Percentiles rank a stretch among this genome's conserved stretches.
Evolutionary conservation across 495 filamentous ascomycete genomes (phyloP).

Genomic region (Trichocladium uniseriatum): DNA sequence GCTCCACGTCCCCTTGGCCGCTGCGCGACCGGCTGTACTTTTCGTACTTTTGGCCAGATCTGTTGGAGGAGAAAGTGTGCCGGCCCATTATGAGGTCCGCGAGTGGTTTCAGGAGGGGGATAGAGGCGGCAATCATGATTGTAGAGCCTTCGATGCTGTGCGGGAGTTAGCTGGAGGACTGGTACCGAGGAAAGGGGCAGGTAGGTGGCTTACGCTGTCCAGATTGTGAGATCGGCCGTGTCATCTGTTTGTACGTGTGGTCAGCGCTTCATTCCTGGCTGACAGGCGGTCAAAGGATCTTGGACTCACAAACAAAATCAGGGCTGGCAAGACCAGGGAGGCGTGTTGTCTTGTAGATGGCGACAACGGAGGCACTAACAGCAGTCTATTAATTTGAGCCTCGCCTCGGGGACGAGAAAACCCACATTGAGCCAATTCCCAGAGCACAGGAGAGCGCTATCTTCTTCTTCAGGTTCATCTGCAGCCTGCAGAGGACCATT

Average conservation of each 20-base stretch:
- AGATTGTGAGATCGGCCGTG: conserved; percentile 34
- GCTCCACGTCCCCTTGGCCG: too few species aligned
- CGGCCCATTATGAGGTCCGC: too few species aligned
- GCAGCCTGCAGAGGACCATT: conserved; percentile 34
- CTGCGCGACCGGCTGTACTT: too few species aligned
- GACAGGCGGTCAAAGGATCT: too few species aligned
- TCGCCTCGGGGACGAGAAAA: too few species aligned
- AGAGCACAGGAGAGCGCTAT: conserved; percentile 35
- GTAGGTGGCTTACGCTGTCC: conserved; percentile 35
- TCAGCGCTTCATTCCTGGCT: too few species aligned
- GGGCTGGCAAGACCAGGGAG: conserved; percentile 26
- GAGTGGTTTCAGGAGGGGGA: conserved; percentile 39
- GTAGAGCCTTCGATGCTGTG: conserved; percentile 38
- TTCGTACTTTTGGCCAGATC: too few species aligned
- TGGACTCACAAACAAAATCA: conserved; percentile 35
- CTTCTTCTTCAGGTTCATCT: conserved; percentile 40
- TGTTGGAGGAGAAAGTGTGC: too few species aligned
- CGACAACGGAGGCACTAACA: conserved; percentile 12
- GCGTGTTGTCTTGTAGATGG: conserved; percentile 37
- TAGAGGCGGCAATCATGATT: conserved; percentile 41
- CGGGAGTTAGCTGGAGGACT: neutral
- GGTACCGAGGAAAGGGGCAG: neutral
- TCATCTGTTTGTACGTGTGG: too few species aligned
- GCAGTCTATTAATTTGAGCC: too few species aligned
- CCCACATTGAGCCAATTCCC: conserved; percentile 40